Base-by-base conservation (phyloP, 1,284 basidiomycete species). In the Caloboletus firmus region DNA sequence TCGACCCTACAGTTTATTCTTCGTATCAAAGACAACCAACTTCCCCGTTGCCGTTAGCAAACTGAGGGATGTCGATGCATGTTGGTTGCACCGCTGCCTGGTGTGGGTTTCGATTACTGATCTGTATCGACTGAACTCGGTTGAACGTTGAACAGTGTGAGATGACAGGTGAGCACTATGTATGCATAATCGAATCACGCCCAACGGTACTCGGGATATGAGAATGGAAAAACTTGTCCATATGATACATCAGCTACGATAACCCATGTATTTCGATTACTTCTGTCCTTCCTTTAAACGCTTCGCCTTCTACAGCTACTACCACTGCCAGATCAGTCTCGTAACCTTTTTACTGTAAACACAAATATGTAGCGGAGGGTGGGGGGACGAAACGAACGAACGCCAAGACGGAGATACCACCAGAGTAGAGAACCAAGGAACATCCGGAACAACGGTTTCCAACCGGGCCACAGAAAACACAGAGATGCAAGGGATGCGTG, bases 221-320 rank as follows among this genome's bases (percentile, higher is more conserved):
- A 48, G 51, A 36, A 41, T 31, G 49, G 28, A 49, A 26, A 57
- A 54, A 56, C 24, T 11, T 24, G 46, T 61, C 58, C 55, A 57
- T 70, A 70, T 67, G 62, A 62, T 71, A 67, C 66, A 68, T 35
- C 43, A 57, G 46, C 55, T 65, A 65, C 45, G 52, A 42, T 59
- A 61, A 59, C 36, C 64, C 58, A 55, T 67, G 61, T 60, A 61
- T 57, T 59, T 69, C 52, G 47, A 65, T 64, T 67, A 68, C 63
- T 66, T 69, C 66, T 67, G 67, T 69, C 57, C 65, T 60, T 63
- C 59, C 54, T 53, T 57, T 53, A 37, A 54, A 37, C 48, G 56
- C 62, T 53, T 61, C 49, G 36, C 39, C 48, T 52, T 67, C 68
- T 69, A 71, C 57, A 49, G 53, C 61, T 61, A 65, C 59, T 61